Percentiles rank a stretch among this genome's conserved stretches.
These are phyloP conservation scores for Scedosporium boydii DNA, from an alignment of 2,329 filamentous ascomycete species.

Conservation along the genomic window DNA sequence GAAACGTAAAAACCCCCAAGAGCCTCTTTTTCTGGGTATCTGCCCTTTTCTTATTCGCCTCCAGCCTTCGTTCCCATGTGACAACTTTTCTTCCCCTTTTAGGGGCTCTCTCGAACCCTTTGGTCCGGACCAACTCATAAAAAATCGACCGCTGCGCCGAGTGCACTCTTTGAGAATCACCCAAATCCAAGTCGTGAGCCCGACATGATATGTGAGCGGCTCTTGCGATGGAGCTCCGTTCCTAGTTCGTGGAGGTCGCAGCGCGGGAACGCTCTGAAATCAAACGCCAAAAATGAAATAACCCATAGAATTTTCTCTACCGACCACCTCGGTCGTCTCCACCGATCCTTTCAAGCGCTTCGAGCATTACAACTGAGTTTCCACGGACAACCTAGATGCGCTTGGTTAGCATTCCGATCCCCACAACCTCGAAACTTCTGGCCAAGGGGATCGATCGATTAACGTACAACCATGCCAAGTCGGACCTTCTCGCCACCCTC, in stretches of 20 bases:
- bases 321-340: slow-evolving; percentile 38
- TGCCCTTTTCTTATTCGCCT: not conserved
- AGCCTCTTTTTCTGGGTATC: not conserved
- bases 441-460: not conserved
- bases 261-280: not conserved
- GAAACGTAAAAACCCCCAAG: not conserved
- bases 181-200: not conserved
- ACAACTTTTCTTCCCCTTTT: not conserved
- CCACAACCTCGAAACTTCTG: too few species aligned
- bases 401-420: not conserved
- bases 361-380: slow-evolving; percentile 97
- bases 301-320: slow-evolving; percentile 6
- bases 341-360: slow-evolving; percentile 63
- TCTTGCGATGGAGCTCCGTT: not conserved
- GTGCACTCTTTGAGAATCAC: not conserved
- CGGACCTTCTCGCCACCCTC: slow-evolving; percentile 80
- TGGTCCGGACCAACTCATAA: not conserved
- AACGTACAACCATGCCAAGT: slow-evolving; percentile 85
- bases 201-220: not conserved
- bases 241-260: not conserved
- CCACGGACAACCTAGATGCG: slow-evolving; percentile 72
- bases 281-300: not conserved
- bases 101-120: not conserved
- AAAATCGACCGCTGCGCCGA: not conserved
- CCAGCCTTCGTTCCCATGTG: not conserved